Evolutionary conservation across 2,329 filamentous ascomycete genomes (phyloP).

Genomic region (Talaromyces atroroseus): DNA sequence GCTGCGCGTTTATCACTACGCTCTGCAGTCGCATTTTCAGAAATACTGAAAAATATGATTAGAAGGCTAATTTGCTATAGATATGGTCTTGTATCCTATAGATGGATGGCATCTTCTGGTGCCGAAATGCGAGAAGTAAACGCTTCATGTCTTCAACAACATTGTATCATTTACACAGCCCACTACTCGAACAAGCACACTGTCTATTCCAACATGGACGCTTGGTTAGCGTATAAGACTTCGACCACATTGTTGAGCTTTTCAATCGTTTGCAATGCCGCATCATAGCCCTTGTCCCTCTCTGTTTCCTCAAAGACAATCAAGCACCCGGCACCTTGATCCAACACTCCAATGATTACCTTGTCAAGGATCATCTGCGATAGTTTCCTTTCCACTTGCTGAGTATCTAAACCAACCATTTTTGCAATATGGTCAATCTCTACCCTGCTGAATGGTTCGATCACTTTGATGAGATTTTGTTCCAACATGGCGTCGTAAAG

Average conservation of each 20-base stretch:
- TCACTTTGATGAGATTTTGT: conserved; percentile 99
- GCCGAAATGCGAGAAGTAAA: neutral
- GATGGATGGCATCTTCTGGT: neutral
- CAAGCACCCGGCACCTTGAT: conserved; percentile 94
- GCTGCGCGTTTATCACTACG: neutral
- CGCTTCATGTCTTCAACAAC: too few relatives aligned
- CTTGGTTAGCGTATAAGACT: conserved; percentile 95
- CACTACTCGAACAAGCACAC: neutral
- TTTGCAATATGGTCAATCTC: conserved; percentile 96
- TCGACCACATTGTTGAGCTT: conserved; percentile 97
- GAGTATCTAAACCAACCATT: conserved; percentile 93
- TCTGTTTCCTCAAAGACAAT: conserved; percentile 96
- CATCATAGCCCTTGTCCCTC: conserved; percentile 88
- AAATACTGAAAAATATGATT: neutral
- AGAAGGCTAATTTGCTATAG: neutral
- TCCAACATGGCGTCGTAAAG: conserved; percentile 98
- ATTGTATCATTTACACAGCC: neutral
- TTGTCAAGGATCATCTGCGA: conserved; percentile 99
- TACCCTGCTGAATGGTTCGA: conserved; percentile 95
- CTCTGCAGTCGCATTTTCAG: neutral
- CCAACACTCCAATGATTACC: conserved; percentile 93
- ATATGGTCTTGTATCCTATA: neutral
- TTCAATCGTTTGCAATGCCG: conserved; percentile 88
- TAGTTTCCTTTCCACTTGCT: conserved; percentile 95
- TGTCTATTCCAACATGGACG: conserved; percentile 79